Conservation (phyloP, 169 alveolate genomes). For the Cyclospora cayetanensis region DNA sequence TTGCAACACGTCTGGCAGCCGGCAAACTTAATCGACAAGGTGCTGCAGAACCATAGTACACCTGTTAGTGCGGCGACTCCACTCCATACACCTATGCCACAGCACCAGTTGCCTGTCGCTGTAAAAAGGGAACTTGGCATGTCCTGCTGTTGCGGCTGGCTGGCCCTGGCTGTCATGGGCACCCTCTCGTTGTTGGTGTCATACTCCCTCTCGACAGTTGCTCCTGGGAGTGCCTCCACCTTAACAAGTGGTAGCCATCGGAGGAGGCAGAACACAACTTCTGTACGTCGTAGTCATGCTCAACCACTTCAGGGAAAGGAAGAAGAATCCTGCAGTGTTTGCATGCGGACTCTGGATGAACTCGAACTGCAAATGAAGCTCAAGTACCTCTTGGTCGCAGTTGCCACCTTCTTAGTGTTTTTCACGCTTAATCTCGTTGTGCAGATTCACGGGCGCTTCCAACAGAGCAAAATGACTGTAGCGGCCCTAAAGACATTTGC, state of each 20-base stretch:
- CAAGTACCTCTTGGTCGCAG: slow-evolving; percentile 40
- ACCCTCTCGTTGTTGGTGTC: slow-evolving; percentile 52
- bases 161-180: slow-evolving; percentile 65
- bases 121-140: slow-evolving; percentile 69
- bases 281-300: neutral
- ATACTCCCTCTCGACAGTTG: slow-evolving; percentile 9
- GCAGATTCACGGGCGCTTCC: slow-evolving; percentile 61
- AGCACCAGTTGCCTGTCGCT: slow-evolving; percentile 58
- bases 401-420: slow-evolving; percentile 36
- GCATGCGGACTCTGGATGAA: slow-evolving; percentile 35
- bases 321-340: neutral
- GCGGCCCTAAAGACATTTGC: slow-evolving; percentile 33
- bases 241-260: neutral
- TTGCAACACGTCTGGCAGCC: slow-evolving; percentile 69
- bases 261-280: neutral
- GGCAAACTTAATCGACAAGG: slow-evolving; percentile 66
- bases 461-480: slow-evolving; percentile 45
- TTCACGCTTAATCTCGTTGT: slow-evolving; percentile 41
- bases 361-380: slow-evolving; percentile 35
- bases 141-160: slow-evolving; percentile 72
- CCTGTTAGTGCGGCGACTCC: neutral
- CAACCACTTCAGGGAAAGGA: neutral
- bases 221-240: neutral
- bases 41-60: slow-evolving; percentile 48
- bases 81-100: neutral